phyloP scores from a whole-genome alignment of 2,329 filamentous ascomycete species.

The Aspergillus costaricaensis region DNA sequence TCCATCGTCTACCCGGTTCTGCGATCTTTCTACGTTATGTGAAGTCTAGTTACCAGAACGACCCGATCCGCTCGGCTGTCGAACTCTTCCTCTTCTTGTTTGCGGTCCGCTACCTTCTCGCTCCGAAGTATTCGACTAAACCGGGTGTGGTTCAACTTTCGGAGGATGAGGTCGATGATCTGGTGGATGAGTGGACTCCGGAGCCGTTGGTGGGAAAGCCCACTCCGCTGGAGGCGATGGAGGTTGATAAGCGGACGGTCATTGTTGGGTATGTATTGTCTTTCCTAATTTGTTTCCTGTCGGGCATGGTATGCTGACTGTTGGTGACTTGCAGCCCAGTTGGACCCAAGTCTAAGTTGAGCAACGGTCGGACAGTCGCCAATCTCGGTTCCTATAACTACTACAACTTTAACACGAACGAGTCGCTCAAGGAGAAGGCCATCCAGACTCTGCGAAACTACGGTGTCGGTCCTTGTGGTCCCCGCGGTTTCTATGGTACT shows the following conservation, averaged over 20 bases:
- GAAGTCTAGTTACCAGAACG: conserved; percentile 95
- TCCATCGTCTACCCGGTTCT: conserved; percentile 90
- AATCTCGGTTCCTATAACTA: conserved; percentile 97
- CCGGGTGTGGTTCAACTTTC: conserved; percentile 85
- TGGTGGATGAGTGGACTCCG: conserved; percentile 94
- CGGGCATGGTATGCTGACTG: conserved; percentile 11
- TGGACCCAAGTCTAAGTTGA: conserved; percentile 84
- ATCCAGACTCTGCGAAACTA: conserved; percentile 93
- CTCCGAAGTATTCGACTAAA: conserved; percentile 90
- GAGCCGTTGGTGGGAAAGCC: conserved; percentile 81
- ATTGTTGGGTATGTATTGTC: conserved; percentile 71
- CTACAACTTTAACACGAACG: conserved; percentile 94
- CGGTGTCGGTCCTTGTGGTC: conserved; percentile 93
- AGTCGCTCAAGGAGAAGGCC: conserved; percentile 90
- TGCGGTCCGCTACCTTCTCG: conserved; percentile 88
- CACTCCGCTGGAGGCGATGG: conserved; percentile 73
- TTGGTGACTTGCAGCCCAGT: conserved; percentile 63
- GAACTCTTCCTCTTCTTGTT: conserved; percentile 94
- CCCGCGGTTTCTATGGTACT: conserved; percentile 96
- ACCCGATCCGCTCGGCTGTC: conserved; percentile 88
- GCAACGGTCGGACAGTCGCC: conserved; percentile 83
- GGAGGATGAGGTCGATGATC: conserved; percentile 95
- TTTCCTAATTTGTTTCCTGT: not conserved
- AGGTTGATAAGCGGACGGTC: conserved; percentile 81
- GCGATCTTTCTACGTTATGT: conserved; percentile 94